Evolutionary conservation across 2,329 filamentous ascomycete genomes (phyloP), one percentile per base, ranked within the genome.

Genomic region (Talaromyces albobiverticillius): DNA sequence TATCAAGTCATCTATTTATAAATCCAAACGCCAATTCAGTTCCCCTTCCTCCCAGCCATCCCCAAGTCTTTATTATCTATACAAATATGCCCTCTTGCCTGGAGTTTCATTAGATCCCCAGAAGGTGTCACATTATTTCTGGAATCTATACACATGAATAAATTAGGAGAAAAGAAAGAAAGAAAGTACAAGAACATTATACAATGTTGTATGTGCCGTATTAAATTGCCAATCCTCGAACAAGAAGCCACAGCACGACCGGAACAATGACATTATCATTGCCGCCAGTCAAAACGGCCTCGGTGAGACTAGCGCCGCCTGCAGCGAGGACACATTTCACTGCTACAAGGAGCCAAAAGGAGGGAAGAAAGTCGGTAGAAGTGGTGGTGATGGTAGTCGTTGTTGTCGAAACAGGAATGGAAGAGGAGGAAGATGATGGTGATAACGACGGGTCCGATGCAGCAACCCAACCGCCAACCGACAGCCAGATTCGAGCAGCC

Each of bases 191-290:
- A 16, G n/a, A 36, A 1, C n/a, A 36, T 34, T 34, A n/a, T 34
- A 34, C 32, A 16, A 16, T 13, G 32, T 7, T 36, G 32, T 36
- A 14, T 36, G 10, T 20, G 16, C 7, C 3, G 18, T 6, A 11
- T 58, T 56, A 65, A 42, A 67, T 51, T 57, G 61, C 81, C 57
- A 93, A 71, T 18, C 89, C 90, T 72, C 93, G 88, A 36, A 96
- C 91, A 64, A 95, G 85, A 56, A 92, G 82, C 94, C 94, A 99
- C 57, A 99, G 74, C 48, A 95, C 85, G 54, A 99, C 84, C 3
- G 94, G 94, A 59, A 97, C 93, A 59, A 97, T 87, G 16, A 99
- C 94, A 77, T 99, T 99, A 78, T 99, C 94, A 71, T 99, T 99
- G 26, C 93, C 94, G 2, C 94, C 94, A 13, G 94, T 97, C 59